Percentiles rank a stretch among this genome's conserved stretches.
phyloP scores from a whole-genome alignment of 208 protist genomes.

The Acanthamoeba sp. region DNA sequence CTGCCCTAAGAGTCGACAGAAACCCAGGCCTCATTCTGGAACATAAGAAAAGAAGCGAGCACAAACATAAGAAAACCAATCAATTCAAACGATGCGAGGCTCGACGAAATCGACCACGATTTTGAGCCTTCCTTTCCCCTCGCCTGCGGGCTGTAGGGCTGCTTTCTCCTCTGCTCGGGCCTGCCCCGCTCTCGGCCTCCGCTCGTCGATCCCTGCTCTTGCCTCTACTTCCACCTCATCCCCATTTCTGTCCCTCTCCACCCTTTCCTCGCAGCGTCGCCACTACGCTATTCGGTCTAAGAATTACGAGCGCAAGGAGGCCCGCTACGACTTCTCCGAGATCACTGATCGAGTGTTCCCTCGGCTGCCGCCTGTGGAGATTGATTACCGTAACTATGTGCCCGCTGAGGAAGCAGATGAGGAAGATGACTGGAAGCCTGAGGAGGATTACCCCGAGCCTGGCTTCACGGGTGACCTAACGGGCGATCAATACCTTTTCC shows the following conservation, averaged over 20 bases:
- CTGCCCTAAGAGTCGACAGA: no score
- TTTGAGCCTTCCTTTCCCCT: conserved; percentile 3
- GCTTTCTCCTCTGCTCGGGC: neutral
- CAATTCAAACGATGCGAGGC: neutral
- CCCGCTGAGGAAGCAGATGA: conserved; percentile 54
- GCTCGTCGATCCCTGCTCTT: neutral
- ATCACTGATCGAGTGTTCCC: conserved; percentile 3
- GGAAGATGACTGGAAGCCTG: conserved; percentile 38
- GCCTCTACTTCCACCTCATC: neutral
- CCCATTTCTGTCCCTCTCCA: neutral
- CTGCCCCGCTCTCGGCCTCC: neutral
- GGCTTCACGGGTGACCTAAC: neutral
- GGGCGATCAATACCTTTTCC: neutral
- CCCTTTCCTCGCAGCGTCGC: neutral
- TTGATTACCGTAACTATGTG: conserved; percentile 44
- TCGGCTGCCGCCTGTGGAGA: neutral
- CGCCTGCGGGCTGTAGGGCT: neutral
- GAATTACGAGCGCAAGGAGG: conserved; percentile 35
- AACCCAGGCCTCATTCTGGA: no score
- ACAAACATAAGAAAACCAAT: neutral
- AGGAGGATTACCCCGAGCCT: conserved; percentile 38
- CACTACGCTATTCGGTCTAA: neutral
- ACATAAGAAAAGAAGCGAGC: neutral
- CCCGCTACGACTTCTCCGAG: conserved; percentile 16
- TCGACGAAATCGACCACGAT: neutral